phyloP scores from a whole-genome alignment of 2,329 filamentous ascomycete species.

The Talaromyces sp. region DNA sequence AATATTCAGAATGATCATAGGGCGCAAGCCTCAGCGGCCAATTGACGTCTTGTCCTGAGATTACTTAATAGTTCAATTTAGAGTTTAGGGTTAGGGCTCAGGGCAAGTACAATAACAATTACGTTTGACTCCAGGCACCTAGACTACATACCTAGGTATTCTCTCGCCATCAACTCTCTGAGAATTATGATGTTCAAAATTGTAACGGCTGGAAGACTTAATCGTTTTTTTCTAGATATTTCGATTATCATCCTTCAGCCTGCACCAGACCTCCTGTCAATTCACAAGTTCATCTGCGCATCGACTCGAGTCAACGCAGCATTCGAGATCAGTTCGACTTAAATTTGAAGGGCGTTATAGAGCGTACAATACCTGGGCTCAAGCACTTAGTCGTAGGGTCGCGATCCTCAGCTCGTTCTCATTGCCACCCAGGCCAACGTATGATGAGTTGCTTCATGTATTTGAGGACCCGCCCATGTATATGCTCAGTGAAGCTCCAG shows the following conservation, averaged over 20 bases:
- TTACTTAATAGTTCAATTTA: neutral
- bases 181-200: too few species aligned
- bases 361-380: neutral
- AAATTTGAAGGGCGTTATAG: neutral
- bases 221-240: neutral
- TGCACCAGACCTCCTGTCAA: conserved; percentile 1
- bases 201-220: neutral
- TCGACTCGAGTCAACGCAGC: neutral
- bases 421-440: neutral
- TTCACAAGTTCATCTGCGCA: conserved; percentile 2
- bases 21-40: neutral
- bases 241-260: neutral
- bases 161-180: neutral
- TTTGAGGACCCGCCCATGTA: neutral
- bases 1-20: neutral
- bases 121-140: neutral
- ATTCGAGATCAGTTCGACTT: neutral
- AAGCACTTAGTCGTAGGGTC: neutral
- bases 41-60: neutral
- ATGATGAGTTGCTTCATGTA: neutral
- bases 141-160: neutral
- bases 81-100: neutral
- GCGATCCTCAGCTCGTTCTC: neutral
- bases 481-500: neutral
- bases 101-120: neutral